Evolutionary conservation across 2,329 filamentous ascomycete species (phyloP), one percentile per base, ranked within the genome.

Genomic region (Penicillium sp.): DNA sequence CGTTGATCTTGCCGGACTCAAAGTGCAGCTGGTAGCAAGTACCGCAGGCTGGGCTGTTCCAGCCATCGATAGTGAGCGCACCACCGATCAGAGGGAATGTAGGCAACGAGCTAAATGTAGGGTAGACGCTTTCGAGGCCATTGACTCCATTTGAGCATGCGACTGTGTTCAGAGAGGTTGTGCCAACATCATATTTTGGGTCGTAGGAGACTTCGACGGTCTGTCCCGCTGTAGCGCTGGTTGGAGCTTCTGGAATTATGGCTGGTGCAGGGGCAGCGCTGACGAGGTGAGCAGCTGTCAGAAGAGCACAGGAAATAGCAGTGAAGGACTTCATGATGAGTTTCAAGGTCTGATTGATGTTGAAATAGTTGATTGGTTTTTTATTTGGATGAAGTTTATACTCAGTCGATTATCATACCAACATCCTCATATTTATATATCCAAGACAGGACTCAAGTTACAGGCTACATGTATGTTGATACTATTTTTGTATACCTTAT

Each of bases 181-280:
- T 62, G 44, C 70, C 70, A 59, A 87, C 76, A 68, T 92, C 89
- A 76, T 90, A 94, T 68, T 81, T 85, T 20, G 77, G 75, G 75
- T 92, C 89, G 74, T 87, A 93, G 61, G 86, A 87, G 67, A 92
- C 88, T 72, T 67, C 72, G 49, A 77, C 56, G 48, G 18, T 51
- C 40, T 37, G 47, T 11, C 25, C 52, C 1, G 55, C 46, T 31
- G 61, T 54, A 31, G 51, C 54, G 18, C 41, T 50, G 18, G 58
- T 49, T 7, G 59, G 46, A 23, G 60, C 31, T 20, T 64, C 52
- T 18, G 14, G 23, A 3, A 3, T 14, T 11, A 7, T 47, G 25
- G 57, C 54, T 35, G 62, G 62, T 15, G 61, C 53, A 25, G 66
- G 64, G 25, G 61, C 61, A 31, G 69, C 59, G 27, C 60, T 58